A percentile compares a stretch with the other conserved stretches of the same genome.
phyloP scores from a whole-genome alignment of 108 stramenopile genomes.

The Chaetoceros tenuissimus region DNA sequence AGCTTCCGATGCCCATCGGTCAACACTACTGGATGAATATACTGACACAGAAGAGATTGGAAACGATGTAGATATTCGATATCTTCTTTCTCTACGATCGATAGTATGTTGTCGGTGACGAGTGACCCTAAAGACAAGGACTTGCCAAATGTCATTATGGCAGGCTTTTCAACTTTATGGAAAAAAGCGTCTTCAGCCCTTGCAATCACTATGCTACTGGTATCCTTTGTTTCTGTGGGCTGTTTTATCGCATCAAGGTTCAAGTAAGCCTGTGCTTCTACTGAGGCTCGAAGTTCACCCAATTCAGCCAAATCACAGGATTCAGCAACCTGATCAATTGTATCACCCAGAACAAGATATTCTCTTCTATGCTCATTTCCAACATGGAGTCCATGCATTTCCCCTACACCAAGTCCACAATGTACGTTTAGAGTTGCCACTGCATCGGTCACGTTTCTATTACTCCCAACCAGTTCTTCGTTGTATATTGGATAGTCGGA shows the following conservation, averaged over 20 bases:
- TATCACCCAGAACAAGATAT: conserved; percentile 44
- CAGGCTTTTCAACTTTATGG: conserved; percentile 4
- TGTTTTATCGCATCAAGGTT: conserved; percentile 4
- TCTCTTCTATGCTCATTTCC: conserved; percentile 41
- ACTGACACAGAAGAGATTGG: conserved; percentile 55
- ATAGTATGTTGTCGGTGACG: conserved; percentile 27
- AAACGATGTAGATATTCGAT: too few relatives aligned
- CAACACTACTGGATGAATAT: conserved; percentile 72
- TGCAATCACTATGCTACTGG: too few relatives aligned
- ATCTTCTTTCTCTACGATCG: too few relatives aligned
- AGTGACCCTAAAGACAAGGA: conserved; percentile 20
- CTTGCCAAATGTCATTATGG: conserved; percentile 11
- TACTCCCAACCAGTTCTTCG: neutral
- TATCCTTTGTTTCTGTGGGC: too few relatives aligned
- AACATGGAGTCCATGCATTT: conserved; percentile 41
- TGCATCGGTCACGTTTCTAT: neutral
- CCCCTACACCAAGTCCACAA: conserved; percentile 31
- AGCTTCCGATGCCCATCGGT: conserved; percentile 37
- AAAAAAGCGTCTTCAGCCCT: neutral
- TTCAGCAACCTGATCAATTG: conserved; percentile 49
- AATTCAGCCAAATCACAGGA: conserved; percentile 25
- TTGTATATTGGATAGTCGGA: conserved; percentile 11
- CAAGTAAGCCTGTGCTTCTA: conserved; percentile 10
- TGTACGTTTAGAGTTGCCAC: conserved; percentile 20
- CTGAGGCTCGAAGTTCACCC: conserved; percentile 33